phyloP scores from a whole-genome alignment of 768 basidiomycete species.

The Coprinellus micaceus region DNA sequence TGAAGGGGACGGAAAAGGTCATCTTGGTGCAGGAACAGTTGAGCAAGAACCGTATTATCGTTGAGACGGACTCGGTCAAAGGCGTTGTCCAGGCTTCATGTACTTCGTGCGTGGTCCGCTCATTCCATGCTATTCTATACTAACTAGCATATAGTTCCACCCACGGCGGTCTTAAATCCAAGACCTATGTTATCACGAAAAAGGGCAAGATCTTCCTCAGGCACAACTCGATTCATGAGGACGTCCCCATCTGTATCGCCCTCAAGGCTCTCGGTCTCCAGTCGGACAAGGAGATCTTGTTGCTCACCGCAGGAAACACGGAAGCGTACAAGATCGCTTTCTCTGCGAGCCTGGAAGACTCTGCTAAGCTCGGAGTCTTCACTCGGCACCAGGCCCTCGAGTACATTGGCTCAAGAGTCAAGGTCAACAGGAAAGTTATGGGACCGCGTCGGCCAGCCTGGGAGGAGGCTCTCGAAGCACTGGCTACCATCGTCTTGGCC shows the following conservation, averaged over 20 bases:
- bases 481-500: conserved; percentile 96
- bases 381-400: conserved; percentile 93
- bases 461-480: conserved; percentile 94
- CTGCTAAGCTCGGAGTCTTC: conserved; percentile 85
- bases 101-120: conserved; percentile 69
- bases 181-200: conserved; percentile 96
- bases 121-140: conserved; percentile 1
- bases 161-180: conserved; percentile 86
- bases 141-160: conserved; percentile 51
- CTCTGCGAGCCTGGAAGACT: conserved; percentile 90
- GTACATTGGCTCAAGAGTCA: conserved; percentile 91
- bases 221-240: conserved; percentile 96
- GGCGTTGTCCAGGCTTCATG: conserved; percentile 91
- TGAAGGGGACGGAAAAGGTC: conserved; percentile 98
- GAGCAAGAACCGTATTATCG: conserved; percentile 98
- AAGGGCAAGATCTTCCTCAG: conserved; percentile 92
- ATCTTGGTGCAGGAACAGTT: conserved; percentile 98
- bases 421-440: conserved; percentile 75
- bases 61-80: conserved; percentile 89
- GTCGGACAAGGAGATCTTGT: conserved; percentile 95
- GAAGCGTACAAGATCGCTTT: conserved; percentile 86
- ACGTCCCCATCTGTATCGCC: conserved; percentile 92
- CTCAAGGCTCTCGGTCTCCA: conserved; percentile 96
- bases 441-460: conserved; percentile 82
- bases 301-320: conserved; percentile 88